Percentiles rank a stretch among this genome's conserved stretches.
These are phyloP conservation scores for Septoria petroselini DNA, from an alignment of 2,329 filamentous ascomycete genomes.

Conservation along the genomic window DNA sequence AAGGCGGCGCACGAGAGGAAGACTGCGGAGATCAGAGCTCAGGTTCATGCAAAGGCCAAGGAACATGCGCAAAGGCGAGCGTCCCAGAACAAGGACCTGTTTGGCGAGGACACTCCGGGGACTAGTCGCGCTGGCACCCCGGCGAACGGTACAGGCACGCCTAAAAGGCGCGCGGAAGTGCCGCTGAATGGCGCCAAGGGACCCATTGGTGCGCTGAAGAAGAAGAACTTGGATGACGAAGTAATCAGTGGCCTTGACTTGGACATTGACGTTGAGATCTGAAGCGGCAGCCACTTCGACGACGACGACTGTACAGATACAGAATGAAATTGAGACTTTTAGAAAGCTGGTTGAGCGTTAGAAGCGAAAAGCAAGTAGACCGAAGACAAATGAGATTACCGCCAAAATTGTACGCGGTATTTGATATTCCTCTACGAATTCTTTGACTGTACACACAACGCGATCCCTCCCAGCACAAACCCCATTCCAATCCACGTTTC, in stretches of 20 bases:
- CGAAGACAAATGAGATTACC: not conserved
- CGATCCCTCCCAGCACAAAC: conserved; percentile 76
- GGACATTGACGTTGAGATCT: conserved; percentile 88
- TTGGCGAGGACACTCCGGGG: conserved; percentile 45
- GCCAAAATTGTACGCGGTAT: not conserved
- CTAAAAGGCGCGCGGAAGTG: conserved; percentile 41
- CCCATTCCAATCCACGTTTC: conserved; percentile 82
- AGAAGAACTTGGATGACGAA: conserved; percentile 81
- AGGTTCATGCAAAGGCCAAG: conserved; percentile 34
- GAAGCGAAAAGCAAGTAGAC: conserved; percentile 6
- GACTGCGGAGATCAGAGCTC: conserved; percentile 52
- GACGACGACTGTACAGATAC: conserved; percentile 1
- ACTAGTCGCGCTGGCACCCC: conserved; percentile 51
- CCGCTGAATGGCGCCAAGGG: conserved; percentile 52
- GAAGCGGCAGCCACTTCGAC: conserved; percentile 18
- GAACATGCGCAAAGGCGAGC: conserved; percentile 20
- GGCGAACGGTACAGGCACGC: conserved; percentile 39
- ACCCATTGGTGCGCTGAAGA: conserved; percentile 46
- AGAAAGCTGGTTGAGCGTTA: conserved; percentile 7
- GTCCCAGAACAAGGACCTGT: conserved; percentile 45
- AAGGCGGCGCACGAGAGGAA: conserved; percentile 49
- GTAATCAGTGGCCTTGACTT: conserved; percentile 86
- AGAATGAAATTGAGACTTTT: not conserved
- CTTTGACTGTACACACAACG: conserved; percentile 69
- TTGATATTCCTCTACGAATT: conserved; percentile 20